Percentiles rank a stretch among this genome's conserved stretches.
phyloP scores from a whole-genome alignment of 108 stramenopile genomes.

The Fragilaria crotonensis region DNA sequence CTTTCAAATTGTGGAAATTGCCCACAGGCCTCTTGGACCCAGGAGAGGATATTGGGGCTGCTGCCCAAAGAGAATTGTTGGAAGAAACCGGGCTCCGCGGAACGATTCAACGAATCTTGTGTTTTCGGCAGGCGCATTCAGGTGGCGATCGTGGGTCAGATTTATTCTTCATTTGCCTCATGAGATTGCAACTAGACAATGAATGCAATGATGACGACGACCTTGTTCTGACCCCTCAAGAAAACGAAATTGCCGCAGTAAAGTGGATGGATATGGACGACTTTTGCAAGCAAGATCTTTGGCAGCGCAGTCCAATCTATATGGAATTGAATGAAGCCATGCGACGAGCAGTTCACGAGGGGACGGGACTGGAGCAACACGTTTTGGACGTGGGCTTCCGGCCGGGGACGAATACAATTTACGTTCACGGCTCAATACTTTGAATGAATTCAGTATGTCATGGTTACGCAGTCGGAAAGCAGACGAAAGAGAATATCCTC shows the following conservation, averaged over 20 bases:
- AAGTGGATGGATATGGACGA: conserved; percentile 73
- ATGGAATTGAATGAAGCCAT: conserved; percentile 61
- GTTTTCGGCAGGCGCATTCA: conserved; percentile 60
- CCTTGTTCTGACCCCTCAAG: conserved; percentile 27
- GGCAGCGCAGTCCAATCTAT: conserved; percentile 55
- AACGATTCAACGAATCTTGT: conserved; percentile 43
- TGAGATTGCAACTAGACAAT: conserved; percentile 28
- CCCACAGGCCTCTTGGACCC: conserved; percentile 83
- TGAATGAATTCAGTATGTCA: too few species aligned
- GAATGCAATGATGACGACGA: conserved; percentile 26
- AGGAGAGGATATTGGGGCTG: conserved; percentile 68
- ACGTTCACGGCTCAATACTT: too few species aligned
- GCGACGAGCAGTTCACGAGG: conserved; percentile 20
- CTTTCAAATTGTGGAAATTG: conserved; percentile 67
- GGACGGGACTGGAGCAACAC: conserved; percentile 10
- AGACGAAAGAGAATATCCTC: too few species aligned
- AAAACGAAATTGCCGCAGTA: conserved; percentile 72
- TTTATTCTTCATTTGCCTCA: conserved; percentile 70
- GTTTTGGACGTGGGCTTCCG: conserved; percentile 30
- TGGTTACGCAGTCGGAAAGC: too few species aligned
- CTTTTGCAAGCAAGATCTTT: conserved; percentile 54
- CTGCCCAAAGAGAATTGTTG: conserved; percentile 61
- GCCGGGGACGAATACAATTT: conserved; percentile 43
- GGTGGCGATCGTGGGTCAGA: conserved; percentile 28
- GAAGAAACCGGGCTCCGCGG: conserved; percentile 72